Percentiles rank a stretch among this genome's conserved stretches.
Conservation (phyloP, 176 grass and related monocot genomes). For the Urochloa ruziziensis region DNA sequence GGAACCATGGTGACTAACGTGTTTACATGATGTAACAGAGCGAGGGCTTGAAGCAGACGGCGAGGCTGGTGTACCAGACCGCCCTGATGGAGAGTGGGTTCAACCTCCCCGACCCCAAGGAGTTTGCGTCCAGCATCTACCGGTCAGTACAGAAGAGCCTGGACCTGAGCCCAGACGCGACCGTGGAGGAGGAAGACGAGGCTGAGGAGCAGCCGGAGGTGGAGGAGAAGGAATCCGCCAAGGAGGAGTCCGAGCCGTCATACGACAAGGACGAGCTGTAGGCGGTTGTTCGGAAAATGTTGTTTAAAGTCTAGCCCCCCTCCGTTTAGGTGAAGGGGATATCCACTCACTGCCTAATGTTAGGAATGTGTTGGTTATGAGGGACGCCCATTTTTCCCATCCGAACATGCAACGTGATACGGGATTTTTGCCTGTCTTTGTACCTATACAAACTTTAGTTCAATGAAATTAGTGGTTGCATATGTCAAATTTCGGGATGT, state of each 20-base stretch:
- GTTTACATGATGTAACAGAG: slow-evolving; percentile 29
- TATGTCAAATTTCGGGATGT: too few species aligned
- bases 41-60: slow-evolving; percentile 67
- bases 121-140: slow-evolving; percentile 90
- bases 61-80: slow-evolving; percentile 81
- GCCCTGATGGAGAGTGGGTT: slow-evolving; percentile 98
- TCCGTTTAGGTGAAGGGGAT: not conserved
- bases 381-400: slow-evolving; percentile 46
- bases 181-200: slow-evolving; percentile 80
- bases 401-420: slow-evolving; percentile 18
- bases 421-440: slow-evolving; percentile 37
- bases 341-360: not conserved
- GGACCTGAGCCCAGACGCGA: slow-evolving; percentile 62
- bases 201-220: slow-evolving; percentile 63
- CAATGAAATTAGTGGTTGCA: not conserved
- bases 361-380: slow-evolving; percentile 26
- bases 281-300: not conserved
- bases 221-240: slow-evolving; percentile 50
- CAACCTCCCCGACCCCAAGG: slow-evolving; percentile 73
- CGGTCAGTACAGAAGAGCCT: slow-evolving; percentile 93
- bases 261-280: slow-evolving; percentile 88
- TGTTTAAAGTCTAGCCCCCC: slow-evolving; percentile 7
- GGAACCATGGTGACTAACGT: not conserved
- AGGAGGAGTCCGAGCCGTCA: slow-evolving; percentile 38
- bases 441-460: slow-evolving; percentile 27